phyloP scores from a whole-genome alignment of 345 rosid species.

The Mangifera indica region DNA sequence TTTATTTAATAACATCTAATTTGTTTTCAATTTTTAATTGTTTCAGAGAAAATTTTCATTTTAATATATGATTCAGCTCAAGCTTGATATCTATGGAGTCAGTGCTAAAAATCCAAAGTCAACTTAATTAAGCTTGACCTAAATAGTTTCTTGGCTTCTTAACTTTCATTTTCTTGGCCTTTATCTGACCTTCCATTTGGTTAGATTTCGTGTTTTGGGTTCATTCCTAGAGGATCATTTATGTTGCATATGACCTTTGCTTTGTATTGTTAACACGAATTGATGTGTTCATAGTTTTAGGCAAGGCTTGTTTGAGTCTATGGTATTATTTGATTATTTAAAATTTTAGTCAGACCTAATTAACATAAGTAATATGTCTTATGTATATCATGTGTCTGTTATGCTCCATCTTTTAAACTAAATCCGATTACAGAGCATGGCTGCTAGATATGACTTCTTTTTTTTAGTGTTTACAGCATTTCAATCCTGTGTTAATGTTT shows the following conservation, averaged over 20 bases:
- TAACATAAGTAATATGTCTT: too few species aligned
- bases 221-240: not conserved
- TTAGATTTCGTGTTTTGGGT: not conserved
- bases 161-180: too few species aligned
- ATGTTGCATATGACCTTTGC: not conserved
- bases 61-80: not conserved
- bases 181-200: not conserved
- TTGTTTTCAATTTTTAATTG: not conserved
- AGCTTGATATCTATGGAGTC: not conserved
- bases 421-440: too few species aligned
- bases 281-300: not conserved
- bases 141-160: not conserved
- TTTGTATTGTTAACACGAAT: not conserved
- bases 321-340: too few species aligned
- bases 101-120: slow-evolving; percentile 3
- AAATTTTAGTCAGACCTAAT: too few species aligned
- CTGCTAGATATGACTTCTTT: too few species aligned
- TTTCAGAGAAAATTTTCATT: not conserved
- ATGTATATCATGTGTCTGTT: too few species aligned
- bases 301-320: not conserved
- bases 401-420: too few species aligned
- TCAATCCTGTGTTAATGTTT: too few species aligned
- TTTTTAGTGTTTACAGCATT: too few species aligned
- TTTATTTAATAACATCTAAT: not conserved
- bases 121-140: not conserved